Percentiles rank a stretch among this genome's conserved stretches.
These are phyloP conservation scores for Elongisporangium undulatum DNA, from an alignment of 352 stramenopile genomes.

Conservation along the genomic window DNA sequence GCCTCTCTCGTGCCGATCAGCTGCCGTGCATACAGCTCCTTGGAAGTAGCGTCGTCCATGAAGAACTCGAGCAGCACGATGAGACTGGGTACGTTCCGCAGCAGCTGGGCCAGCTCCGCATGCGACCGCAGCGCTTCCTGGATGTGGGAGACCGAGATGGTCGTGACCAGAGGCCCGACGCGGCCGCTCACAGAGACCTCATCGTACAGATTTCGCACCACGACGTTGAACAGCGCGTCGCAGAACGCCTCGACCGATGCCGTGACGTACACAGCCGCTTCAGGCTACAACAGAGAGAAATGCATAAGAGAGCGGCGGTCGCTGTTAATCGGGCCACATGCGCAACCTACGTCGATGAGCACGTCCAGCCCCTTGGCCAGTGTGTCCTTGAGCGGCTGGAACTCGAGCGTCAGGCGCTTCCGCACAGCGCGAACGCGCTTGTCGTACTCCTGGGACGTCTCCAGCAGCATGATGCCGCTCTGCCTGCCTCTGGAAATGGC, in stretches of 20 bases:
- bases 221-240: constrained; percentile 40
- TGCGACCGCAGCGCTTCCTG: constrained; percentile 48
- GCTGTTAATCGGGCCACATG: background rate
- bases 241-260: constrained; percentile 50
- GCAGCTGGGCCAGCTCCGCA: constrained; percentile 27
- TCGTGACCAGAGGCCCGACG: constrained; percentile 35
- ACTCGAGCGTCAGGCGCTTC: constrained; percentile 52
- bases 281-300: constrained; percentile 16
- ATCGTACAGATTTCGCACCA: constrained; percentile 38
- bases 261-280: constrained; percentile 48
- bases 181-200: constrained; percentile 11
- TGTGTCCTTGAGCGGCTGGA: constrained; percentile 40
- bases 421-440: constrained; percentile 34
- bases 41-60: constrained; percentile 42
- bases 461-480: constrained; percentile 10
- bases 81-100: constrained; percentile 28
- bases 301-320: constrained; percentile 1
- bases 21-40: constrained; percentile 31
- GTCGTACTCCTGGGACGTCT: constrained; percentile 29
- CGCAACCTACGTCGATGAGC: constrained; percentile 31
- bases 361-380: constrained; percentile 42
- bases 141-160: constrained; percentile 47
- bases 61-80: constrained; percentile 41
- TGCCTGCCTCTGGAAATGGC: too few relatives aligned
- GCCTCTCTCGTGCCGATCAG: constrained; percentile 37